Percentiles rank a stretch among this genome's conserved stretches.
These are phyloP conservation scores for Trichophyton verrucosum DNA, from an alignment of 2,329 filamentous ascomycete species.

Conservation along the genomic window DNA sequence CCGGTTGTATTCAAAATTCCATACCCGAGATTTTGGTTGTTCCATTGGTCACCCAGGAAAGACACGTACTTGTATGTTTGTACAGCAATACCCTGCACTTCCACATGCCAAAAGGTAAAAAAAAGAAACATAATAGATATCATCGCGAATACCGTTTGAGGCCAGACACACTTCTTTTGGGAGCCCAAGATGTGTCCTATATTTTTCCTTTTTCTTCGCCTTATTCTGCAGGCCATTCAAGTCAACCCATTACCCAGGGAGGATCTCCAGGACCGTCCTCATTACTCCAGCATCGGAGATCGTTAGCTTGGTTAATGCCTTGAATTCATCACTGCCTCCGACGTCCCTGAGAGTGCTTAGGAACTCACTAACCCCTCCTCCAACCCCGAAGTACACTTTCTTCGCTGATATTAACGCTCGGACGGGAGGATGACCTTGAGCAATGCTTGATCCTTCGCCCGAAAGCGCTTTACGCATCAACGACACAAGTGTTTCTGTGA, in stretches of 20 bases:
- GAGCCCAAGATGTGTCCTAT: not conserved
- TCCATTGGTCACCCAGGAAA: not conserved
- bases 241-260: not conserved
- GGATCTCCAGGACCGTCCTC: conserved; percentile 31
- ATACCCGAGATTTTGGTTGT: not conserved
- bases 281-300: conserved; percentile 34
- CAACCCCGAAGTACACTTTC: conserved; percentile 54
- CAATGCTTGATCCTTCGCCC: conserved; percentile 2
- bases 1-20: not conserved
- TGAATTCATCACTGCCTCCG: conserved; percentile 8
- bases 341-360: conserved; percentile 22
- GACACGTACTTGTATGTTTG: not conserved
- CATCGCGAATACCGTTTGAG: not conserved
- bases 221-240: not conserved
- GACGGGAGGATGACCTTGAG: conserved; percentile 13
- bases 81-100: not conserved
- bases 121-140: not conserved
- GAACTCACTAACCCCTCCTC: conserved; percentile 52
- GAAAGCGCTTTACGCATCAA: conserved; percentile 32
- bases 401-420: conserved; percentile 51
- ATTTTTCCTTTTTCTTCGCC: not conserved
- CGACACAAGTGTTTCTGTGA: conserved; percentile 42
- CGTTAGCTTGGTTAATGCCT: conserved; percentile 24
- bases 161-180: not conserved
- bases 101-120: not conserved